These are phyloP conservation scores for Mucuna pruriens DNA, from an alignment of 306 rosid species.

Conservation along the genomic window DNA sequence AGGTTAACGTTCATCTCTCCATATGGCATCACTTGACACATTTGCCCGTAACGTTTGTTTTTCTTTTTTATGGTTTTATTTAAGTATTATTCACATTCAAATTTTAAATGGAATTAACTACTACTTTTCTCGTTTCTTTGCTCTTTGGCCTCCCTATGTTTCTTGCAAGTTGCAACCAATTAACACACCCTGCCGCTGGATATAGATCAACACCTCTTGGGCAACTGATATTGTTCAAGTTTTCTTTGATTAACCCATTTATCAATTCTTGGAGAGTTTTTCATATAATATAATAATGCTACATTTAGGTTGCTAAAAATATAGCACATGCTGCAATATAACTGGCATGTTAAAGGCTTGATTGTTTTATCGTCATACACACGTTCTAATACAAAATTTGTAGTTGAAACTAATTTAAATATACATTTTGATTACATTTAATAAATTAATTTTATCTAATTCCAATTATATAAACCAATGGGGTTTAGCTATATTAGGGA, in stretches of 20 bases:
- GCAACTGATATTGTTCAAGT: background rate
- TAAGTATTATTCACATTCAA: background rate
- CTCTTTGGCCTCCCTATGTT: background rate
- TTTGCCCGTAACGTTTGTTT: constrained; percentile 14
- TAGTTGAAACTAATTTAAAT: background rate
- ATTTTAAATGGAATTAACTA: background rate
- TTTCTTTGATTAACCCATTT: background rate
- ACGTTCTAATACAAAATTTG: background rate
- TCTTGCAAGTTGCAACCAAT: constrained; percentile 32
- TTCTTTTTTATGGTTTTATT: background rate
- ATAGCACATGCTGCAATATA: background rate
- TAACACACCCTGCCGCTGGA: background rate
- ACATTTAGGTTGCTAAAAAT: background rate
- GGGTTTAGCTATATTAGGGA: no score
- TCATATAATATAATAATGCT: background rate
- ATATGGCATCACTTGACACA: constrained; percentile 44
- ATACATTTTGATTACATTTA: background rate
- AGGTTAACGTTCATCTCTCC: constrained; percentile 54
- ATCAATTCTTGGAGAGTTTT: background rate
- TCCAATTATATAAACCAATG: no score
- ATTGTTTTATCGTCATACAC: background rate
- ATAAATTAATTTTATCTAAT: background rate
- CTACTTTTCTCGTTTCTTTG: background rate
- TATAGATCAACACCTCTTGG: background rate
- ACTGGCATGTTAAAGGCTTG: background rate